Evolutionary conservation across 257 asterid genomes (phyloP), one percentile per base, ranked within the genome.

Genomic region (Plantago ovata): DNA sequence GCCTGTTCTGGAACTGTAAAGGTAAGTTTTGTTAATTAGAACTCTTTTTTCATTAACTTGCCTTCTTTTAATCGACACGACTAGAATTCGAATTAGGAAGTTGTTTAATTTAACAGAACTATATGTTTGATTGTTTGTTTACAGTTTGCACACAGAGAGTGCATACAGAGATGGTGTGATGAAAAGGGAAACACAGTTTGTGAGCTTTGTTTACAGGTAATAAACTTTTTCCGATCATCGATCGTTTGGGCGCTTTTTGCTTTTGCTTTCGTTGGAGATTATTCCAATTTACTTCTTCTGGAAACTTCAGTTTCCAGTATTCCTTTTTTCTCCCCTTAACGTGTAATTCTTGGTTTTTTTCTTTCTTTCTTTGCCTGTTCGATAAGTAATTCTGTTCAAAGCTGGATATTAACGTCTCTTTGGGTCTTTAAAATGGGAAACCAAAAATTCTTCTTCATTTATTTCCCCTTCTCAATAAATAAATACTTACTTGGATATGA

Each of bases 131-230:
- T 40, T 10, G 14, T 38, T 0, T 10, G 58, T 28, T 44, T 21
- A 2, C 75, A 91, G 98, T 91, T 72, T 75, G 98, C 96, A 0
- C 98, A 91, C 66, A 80, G 98, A 67, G 94, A 91, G 49, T 91
- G 98, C 77, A 77, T 91, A 51, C 95, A 85, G 89, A 87, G 89
- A 75, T 91, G 98, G 98, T 91, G 98, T 66, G 52, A 83, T 52
- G 96, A 87, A 74, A 91, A 91, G 66, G 95, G 98, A 42, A 80
- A 87, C 64, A 82, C 89, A 32, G 69, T 66, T 24, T 91, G 98
- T 64, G 98, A 91, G 80, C 76, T 91, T 75, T 91, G 98, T 69
- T 80, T 85, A 43, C 93, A 91, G 96, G 96, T 84, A 11, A 13
- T 14, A 10, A 40, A 1, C 53, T 46, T 53, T 44, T 57, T 38